Evolutionary conservation across 768 basidiomycete genomes (phyloP), one percentile per base, ranked within the genome.

Genomic region (Cystoderma amianthinum): DNA sequence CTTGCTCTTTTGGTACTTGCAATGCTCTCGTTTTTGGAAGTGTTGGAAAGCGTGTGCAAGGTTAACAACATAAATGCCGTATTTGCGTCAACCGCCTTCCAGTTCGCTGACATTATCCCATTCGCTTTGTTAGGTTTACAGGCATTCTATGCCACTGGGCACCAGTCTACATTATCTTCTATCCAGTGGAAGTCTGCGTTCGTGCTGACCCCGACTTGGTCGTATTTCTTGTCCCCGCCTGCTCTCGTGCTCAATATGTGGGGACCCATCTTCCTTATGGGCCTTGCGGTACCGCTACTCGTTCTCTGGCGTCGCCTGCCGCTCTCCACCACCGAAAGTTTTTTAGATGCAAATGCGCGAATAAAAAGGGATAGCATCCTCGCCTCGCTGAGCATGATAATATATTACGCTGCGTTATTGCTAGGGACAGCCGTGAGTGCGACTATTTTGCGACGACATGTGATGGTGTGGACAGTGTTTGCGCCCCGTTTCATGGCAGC

Each of bases 401-500:
- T 78, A 2, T 93, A 93, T 53, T 85, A 82, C 56, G 60, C 72
- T 4, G 52, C 65, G 4, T 53, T 93, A 16, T 59, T 90, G 1
- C 53, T 93, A 3, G 82, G 85, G 3, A 76, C 80, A 12, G 82
- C 89, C 2, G 59, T 78, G 4, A 80, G 80, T 42, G 81, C 89
- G 0, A 85, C 90, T 5, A 74, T 80, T 50, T 61, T 94, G 39
- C 62, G 92, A 48, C 59, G 92, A 34, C 93, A 97, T 57, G 59
- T 96, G 48, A 96, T 96, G 93, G 93, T 97, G 17, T 99, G 96
- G 96, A 97, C 97, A 64, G 83, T 98, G 3, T 99, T 97, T 53
- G 95, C 94, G 25, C 96, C 96, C 47, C 65, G 95, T 46, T 96
- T 94, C 57, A 94, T 97, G 84, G 56, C 76, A 12, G 86, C 75